These are phyloP conservation scores for Penicillium antarcticum DNA, from an alignment of 495 filamentous ascomycete species.

Conservation along the genomic window DNA sequence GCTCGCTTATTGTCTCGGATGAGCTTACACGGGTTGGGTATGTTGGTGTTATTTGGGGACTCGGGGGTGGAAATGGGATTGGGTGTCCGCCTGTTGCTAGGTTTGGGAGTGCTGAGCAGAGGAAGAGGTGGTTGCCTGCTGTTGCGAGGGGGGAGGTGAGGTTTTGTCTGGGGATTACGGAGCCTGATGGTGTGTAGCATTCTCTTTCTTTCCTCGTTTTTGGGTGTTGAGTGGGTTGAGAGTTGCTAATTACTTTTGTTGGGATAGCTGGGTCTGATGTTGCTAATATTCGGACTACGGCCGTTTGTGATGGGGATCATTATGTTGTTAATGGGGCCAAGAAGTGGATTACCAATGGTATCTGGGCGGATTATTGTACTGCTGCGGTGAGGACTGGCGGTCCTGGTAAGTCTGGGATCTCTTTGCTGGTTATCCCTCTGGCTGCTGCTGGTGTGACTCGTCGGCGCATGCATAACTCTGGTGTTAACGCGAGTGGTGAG, in stretches of 20 bases:
- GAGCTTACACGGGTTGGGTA: slow-evolving; percentile 43
- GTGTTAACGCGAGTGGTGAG: slow-evolving; percentile 44
- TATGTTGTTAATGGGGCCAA: slow-evolving; percentile 55
- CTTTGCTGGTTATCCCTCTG: slow-evolving; percentile 51
- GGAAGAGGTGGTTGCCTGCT: slow-evolving; percentile 45
- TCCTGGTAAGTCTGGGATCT: slow-evolving; percentile 44
- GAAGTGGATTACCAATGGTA: slow-evolving; percentile 58
- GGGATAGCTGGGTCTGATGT: slow-evolving; percentile 49
- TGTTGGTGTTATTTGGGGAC: slow-evolving; percentile 45
- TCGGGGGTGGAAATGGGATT: slow-evolving; percentile 52
- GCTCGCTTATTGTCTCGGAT: slow-evolving; percentile 43
- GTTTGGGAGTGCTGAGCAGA: slow-evolving; percentile 49
- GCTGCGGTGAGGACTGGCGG: slow-evolving; percentile 54
- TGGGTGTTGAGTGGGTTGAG: neutral
- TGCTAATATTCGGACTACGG: slow-evolving; percentile 50
- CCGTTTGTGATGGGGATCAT: slow-evolving; percentile 38
- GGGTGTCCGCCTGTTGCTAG: slow-evolving; percentile 52
- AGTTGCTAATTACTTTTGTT: neutral
- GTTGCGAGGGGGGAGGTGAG: slow-evolving; percentile 45
- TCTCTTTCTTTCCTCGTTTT: too few species aligned
- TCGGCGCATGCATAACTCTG: slow-evolving; percentile 78
- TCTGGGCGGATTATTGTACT: slow-evolving; percentile 53
- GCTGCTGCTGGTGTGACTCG: slow-evolving; percentile 47
- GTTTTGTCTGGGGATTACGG: slow-evolving; percentile 56
- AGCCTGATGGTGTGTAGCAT: slow-evolving; percentile 47